These are phyloP conservation scores for Malania oleifera DNA, from an alignment of 164 flowering plant species.

Conservation along the genomic window DNA sequence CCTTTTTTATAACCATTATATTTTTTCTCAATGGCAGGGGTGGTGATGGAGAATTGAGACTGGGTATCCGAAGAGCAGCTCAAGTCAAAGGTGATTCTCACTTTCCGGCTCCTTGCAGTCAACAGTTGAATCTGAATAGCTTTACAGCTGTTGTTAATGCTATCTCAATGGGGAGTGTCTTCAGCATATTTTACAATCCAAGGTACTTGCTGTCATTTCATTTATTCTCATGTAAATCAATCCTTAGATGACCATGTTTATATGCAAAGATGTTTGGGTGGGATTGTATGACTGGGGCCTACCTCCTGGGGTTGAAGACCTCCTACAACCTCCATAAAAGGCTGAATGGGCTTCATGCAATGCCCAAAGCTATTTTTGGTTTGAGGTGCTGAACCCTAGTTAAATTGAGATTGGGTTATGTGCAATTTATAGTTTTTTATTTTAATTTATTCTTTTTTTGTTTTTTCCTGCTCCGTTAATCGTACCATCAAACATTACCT, in stretches of 20 bases:
- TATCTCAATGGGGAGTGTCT: constrained; percentile 44
- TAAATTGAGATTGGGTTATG: no score
- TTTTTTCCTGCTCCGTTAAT: no score
- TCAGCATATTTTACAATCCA: constrained; percentile 76
- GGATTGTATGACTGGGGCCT: neutral
- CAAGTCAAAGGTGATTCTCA: constrained; percentile 45
- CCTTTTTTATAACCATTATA: neutral
- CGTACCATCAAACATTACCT: no score
- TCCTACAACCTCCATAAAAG: no score
- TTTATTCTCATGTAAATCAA: neutral
- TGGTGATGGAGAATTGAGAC: constrained; percentile 81
- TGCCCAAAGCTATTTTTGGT: no score
- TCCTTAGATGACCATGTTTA: no score
- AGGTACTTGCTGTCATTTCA: constrained; percentile 42
- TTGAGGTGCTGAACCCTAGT: no score
- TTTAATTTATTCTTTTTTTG: no score
- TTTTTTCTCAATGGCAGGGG: constrained; percentile 46
- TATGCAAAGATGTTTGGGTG: no score
- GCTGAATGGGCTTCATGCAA: no score
- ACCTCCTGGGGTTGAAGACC: no score
- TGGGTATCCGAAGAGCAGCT: constrained; percentile 79
- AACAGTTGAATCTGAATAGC: constrained; percentile 32
- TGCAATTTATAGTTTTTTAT: no score
- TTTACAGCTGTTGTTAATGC: constrained; percentile 53
- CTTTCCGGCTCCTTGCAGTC: constrained; percentile 28